These are phyloP conservation scores for Adiantum capillusveneris DNA, from an alignment of 75 land plant species.

Conservation along the genomic window DNA sequence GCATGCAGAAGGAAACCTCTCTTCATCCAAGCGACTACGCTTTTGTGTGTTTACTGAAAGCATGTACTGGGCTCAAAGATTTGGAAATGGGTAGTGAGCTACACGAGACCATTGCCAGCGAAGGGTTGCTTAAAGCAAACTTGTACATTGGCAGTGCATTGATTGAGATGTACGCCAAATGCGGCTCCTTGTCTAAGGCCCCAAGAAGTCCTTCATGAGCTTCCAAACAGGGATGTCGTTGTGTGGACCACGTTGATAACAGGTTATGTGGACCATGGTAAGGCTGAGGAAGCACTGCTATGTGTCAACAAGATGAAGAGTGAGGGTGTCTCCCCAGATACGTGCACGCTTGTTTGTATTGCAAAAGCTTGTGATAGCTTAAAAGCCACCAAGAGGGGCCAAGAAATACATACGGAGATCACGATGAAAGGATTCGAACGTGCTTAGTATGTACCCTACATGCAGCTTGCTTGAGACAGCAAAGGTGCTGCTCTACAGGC, in stretches of 20 bases:
- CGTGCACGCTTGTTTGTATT: constrained; percentile 16
- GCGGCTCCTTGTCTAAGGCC: constrained; percentile 29
- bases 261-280: constrained; percentile 19
- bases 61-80: too few relatives aligned
- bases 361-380: constrained; percentile 19
- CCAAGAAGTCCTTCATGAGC: constrained; percentile 21
- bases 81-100: too few relatives aligned
- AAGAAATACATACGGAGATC: constrained; percentile 24
- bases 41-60: background rate
- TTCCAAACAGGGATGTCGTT: constrained; percentile 30
- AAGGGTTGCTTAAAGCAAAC: too few relatives aligned
- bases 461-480: constrained; percentile 15
- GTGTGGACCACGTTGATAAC: constrained; percentile 40
- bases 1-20: background rate
- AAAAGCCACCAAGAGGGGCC: constrained; percentile 12
- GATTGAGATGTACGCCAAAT: too few relatives aligned
- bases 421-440: constrained; percentile 26
- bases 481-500: constrained; percentile 22
- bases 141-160: too few relatives aligned
- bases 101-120: too few relatives aligned
- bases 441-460: constrained; percentile 27
- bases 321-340: constrained; percentile 18
- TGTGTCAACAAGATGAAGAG: constrained; percentile 12
- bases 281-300: constrained; percentile 17
- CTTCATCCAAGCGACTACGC: background rate